These are phyloP conservation scores for Verticillium nubilum DNA, from an alignment of 2,329 filamentous ascomycete species.

Conservation along the genomic window DNA sequence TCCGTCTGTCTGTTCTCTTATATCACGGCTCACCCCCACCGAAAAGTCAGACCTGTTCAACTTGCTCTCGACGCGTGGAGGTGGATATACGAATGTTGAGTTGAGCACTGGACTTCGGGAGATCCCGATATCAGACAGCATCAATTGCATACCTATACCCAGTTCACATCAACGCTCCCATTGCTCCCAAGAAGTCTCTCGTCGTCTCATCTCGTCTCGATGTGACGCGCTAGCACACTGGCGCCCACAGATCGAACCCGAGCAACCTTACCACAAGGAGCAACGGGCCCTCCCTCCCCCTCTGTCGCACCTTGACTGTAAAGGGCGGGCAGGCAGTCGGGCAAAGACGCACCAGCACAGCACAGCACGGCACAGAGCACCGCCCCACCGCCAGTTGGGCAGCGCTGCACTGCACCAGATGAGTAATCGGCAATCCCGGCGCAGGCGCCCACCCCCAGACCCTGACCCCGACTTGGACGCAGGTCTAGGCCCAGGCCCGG, in stretches of 20 bases:
- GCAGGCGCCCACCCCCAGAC: constrained; percentile 2
- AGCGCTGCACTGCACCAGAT: not conserved
- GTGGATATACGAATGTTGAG: not conserved
- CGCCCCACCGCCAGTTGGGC: no score
- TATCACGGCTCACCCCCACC: not conserved
- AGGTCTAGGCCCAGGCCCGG: not conserved
- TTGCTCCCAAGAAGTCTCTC: not conserved
- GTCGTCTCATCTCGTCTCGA: not conserved
- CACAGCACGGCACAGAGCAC: no score
- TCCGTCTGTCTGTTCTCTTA: no score
- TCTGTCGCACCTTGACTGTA: not conserved
- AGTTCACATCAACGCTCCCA: not conserved
- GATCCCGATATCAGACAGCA: not conserved
- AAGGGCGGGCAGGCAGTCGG: no score
- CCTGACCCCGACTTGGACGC: not conserved
- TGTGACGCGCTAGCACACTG: not conserved
- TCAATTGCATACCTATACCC: not conserved
- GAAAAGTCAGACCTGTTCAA: not conserved
- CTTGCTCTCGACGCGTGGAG: not conserved
- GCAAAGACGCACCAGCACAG: no score
- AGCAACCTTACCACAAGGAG: not conserved
- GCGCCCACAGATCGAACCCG: not conserved
- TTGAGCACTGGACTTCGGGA: not conserved
- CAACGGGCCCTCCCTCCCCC: not conserved
- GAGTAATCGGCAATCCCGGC: constrained; percentile 3